Base-by-base conservation (phyloP, 768 basidiomycete genomes). In the Suillus subalutaceus region DNA sequence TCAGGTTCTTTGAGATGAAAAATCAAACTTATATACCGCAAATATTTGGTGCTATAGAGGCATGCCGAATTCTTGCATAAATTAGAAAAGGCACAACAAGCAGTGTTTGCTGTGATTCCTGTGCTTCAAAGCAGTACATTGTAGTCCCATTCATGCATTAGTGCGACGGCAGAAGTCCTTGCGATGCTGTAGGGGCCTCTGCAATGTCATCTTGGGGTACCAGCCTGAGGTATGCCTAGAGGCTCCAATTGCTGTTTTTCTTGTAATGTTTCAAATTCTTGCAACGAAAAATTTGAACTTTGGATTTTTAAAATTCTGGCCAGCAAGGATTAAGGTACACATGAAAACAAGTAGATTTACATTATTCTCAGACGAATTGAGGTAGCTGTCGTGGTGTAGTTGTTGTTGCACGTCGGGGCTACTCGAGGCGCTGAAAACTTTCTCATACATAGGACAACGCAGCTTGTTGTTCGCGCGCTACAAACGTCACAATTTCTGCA, bases 231-330 rank as follows among this genome's bases (percentile, higher is more conserved):
- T 20, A 53, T 53, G 46, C 50, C 18, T 56, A 18, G 12, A 26
- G 53, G 30, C 50, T 40, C 26, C 40, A 43, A 58, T 15, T 18
- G 20, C 53, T 13, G 10, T 57, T 64, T 64, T 64, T 55, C 18
- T 35, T 6, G 10, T 23, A 1, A 23, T 64, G 63, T 64, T 58
- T 64, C 63, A 40, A 58, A 53, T 58, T 64, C 16, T 37, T 38
- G 53, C 32, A 23, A 50, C 8, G 18, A 53, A 44, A 64, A 35
- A 30, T 40, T 64, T 37, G 13, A 38, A 37, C 10, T 56, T 37
- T 1, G 6, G 38, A 38, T 52, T 64, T 32, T 53, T 15, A 26
- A 23, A 32, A 23, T 35, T 53, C 40, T 37, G 63, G 16, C 50
- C 50, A 64, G 63, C 53, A 64, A 53, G 53, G 6, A 38, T 53